Evolutionary conservation across 306 rosid genomes (phyloP).

Genomic region (Astragalus glycyphyllos): DNA sequence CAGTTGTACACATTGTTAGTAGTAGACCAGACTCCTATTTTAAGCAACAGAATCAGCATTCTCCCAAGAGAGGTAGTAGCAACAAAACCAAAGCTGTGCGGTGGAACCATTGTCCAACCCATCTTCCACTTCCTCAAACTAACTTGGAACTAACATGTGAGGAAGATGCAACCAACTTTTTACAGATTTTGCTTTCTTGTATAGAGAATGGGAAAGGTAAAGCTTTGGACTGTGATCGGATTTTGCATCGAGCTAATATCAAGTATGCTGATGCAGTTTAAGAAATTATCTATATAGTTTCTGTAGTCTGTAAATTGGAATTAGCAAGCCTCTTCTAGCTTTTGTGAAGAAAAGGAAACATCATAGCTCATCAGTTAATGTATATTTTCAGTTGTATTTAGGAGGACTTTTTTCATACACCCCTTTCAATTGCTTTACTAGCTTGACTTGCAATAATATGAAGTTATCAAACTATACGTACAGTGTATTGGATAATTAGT

Average conservation of each 20-base stretch:
- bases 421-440: neutral
- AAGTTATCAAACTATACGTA: neutral
- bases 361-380: neutral
- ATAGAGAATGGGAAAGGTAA: conserved; percentile 65
- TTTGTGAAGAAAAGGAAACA: neutral
- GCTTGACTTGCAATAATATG: neutral
- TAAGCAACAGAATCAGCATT: conserved; percentile 59
- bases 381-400: conserved; percentile 6
- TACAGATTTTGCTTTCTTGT: conserved; percentile 60
- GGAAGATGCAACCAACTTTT: conserved; percentile 69
- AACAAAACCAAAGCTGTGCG: conserved; percentile 52
- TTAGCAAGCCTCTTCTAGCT: conserved; percentile 1
- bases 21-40: conserved; percentile 69
- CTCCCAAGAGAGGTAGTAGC: conserved; percentile 56
- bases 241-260: conserved; percentile 70
- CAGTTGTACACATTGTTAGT: conserved; percentile 76
- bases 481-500: neutral
- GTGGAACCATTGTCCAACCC: conserved; percentile 70
- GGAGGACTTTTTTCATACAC: neutral
- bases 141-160: conserved; percentile 63
- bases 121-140: conserved; percentile 83
- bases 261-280: conserved; percentile 42
- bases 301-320: conserved; percentile 15
- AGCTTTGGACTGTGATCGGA: conserved; percentile 76
- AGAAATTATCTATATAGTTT: neutral